Evolutionary conservation across 495 filamentous ascomycete genomes (phyloP).

Genomic region (Xylaria sp.): DNA sequence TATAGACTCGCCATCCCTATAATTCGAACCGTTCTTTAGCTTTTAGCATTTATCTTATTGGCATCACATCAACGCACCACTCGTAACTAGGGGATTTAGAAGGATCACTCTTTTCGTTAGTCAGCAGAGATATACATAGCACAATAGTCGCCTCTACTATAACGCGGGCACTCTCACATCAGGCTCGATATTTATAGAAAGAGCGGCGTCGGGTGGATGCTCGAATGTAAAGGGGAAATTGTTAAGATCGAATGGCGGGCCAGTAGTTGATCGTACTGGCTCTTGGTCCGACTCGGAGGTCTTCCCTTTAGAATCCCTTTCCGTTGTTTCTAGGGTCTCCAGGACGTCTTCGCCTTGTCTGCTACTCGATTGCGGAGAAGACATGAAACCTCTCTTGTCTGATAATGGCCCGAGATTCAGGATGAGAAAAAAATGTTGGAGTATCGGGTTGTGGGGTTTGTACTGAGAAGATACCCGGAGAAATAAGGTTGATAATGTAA

Average conservation of each 20-base stretch:
- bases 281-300: neutral
- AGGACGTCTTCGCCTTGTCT: slow-evolving; percentile 12
- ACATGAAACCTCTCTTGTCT: slow-evolving; percentile 11
- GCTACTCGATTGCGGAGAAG: neutral
- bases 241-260: slow-evolving; percentile 22
- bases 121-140: neutral
- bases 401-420: neutral
- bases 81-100: slow-evolving; percentile 10
- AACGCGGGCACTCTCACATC: slow-evolving; percentile 35
- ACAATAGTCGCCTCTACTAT: slow-evolving; percentile 15
- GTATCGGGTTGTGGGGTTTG: neutral
- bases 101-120: slow-evolving; percentile 14
- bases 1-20: slow-evolving; percentile 45
- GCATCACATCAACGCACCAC: slow-evolving; percentile 21
- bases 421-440: neutral
- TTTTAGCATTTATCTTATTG: neutral
- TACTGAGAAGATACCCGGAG: neutral
- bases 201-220: slow-evolving; percentile 33
- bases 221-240: slow-evolving; percentile 48
- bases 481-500: neutral
- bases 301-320: neutral
- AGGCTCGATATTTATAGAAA: slow-evolving; percentile 35
- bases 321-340: neutral
- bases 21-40: neutral
- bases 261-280: neutral